Base-by-base conservation (phyloP, 2,329 filamentous ascomycete genomes). In the Apiospora phragmitis region DNA sequence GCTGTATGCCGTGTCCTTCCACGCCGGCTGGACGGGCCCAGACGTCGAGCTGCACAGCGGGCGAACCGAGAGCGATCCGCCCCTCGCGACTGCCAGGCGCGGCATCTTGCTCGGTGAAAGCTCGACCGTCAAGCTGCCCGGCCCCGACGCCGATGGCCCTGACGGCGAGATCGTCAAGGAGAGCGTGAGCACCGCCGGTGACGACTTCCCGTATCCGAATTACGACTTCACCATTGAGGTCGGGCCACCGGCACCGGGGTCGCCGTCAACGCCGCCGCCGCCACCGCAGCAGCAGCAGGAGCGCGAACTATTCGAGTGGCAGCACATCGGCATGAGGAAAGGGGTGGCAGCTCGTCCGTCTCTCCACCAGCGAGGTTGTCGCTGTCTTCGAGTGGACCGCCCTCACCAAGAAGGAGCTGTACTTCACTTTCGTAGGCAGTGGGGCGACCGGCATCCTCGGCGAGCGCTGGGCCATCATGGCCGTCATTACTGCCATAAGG, bases 301-400 rank as follows among this genome's bases (percentile, higher is more conserved):
- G 29, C 71, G 73, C 29, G 83, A 85, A 73, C 65, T 72, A n/a
- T 85, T 84, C 72, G 81, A 85, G 76, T 86, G 84, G 84, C 80
- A 72, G 7, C 75, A 84, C 3, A 77, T 76, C 29, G 74, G 71
- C 0, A 75, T 78, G 9, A 69, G 75, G 18, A 76, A 73, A 3
- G 83, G 83, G 84, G 5, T 83, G 81, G 80, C 84, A 85, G 76
- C 78, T 86, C 9, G 77, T 84, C 38, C 77, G 83, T 18, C 59
- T 82, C 68, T 72, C 81, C 45, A 80, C 81, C 2, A 77, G 77
- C 49, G 84, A 86, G 76, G 79, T 85, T 18, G 83, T 86, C 18
- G 84, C 84, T 0, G 79, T 80, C 3, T 84, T 79, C 76, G 75
- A 69, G 14, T 51, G 72, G 3, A 70, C 70, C 12, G 76, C 78